A percentile compares a stretch with the other conserved stretches of the same genome.
Evolutionary conservation across 2,329 filamentous ascomycete species (phyloP).

Genomic region (Fusarium anguioides): DNA sequence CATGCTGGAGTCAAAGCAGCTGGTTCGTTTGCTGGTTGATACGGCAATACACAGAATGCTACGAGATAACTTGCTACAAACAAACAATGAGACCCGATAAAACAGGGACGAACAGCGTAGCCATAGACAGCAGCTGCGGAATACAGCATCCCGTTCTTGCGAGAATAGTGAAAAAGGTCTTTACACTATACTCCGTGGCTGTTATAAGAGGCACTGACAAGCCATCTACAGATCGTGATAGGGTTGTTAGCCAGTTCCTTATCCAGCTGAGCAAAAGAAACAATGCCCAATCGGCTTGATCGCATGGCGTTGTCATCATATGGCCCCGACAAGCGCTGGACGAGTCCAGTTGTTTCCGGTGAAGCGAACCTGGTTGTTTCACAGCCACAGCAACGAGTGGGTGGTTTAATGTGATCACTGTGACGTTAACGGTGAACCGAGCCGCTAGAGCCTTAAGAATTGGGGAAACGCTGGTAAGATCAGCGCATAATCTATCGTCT

Average conservation of each 20-base stretch:
- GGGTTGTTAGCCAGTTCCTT: not conserved
- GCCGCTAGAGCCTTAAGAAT: constrained; percentile 33
- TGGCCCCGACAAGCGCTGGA: not conserved
- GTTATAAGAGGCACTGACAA: constrained; percentile 3
- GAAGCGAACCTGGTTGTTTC: constrained; percentile 37
- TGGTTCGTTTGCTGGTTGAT: not conserved
- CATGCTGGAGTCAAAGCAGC: not conserved
- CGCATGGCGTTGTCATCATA: not conserved
- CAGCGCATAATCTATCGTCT: constrained; percentile 22
- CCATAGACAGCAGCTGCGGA: not conserved
- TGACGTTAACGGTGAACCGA: constrained; percentile 41
- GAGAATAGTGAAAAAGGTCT: not conserved
- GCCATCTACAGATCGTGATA: not conserved
- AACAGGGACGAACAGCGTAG: not conserved
- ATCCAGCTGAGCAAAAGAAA: constrained; percentile 18
- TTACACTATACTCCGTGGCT: not conserved
- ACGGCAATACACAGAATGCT: not conserved
- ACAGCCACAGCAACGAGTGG: constrained; percentile 39
- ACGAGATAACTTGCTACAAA: not conserved
- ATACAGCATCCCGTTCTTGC: not conserved
- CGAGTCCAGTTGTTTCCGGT: constrained; percentile 20
- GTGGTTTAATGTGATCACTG: constrained; percentile 35
- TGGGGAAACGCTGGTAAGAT: constrained; percentile 25
- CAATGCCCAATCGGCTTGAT: constrained; percentile 1
- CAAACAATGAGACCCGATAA: not conserved